These are phyloP conservation scores for Nemania sp. DNA, from an alignment of 2,329 filamentous ascomycete genomes.

Conservation along the genomic window DNA sequence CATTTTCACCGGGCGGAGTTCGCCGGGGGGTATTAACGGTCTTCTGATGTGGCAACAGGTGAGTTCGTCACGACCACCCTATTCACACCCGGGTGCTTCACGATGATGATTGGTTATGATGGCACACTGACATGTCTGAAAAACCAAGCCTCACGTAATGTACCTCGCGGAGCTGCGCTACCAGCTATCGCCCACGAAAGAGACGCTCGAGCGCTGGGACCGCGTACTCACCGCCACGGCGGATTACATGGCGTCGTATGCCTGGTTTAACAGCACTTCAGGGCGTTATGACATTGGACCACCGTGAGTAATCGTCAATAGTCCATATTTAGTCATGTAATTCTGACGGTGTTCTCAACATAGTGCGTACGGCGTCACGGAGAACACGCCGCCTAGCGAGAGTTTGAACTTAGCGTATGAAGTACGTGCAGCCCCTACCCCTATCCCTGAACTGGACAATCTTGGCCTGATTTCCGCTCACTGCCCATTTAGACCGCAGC, in stretches of 20 bases:
- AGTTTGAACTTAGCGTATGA: conserved; percentile 55
- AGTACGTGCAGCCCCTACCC: conserved; percentile 21
- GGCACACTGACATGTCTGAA: neutral
- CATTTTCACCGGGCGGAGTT: conserved; percentile 46
- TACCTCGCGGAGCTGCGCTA: conserved; percentile 38
- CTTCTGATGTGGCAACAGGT: conserved; percentile 55
- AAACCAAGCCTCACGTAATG: conserved; percentile 49
- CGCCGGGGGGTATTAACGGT: conserved; percentile 54
- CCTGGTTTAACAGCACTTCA: conserved; percentile 38
- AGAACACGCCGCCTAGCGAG: conserved; percentile 52
- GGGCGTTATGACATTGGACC: conserved; percentile 48
- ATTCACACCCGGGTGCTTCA: neutral
- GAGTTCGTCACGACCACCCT: neutral
- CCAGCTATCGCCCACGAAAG: conserved; percentile 32
- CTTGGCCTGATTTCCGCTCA: neutral
- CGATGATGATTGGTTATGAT: too few relatives aligned
- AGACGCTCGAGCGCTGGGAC: conserved; percentile 36
- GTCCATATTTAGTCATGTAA: neutral
- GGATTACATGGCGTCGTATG: conserved; percentile 40
- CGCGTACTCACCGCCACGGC: conserved; percentile 34
- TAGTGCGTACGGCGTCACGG: conserved; percentile 52
- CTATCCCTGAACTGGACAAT: neutral
- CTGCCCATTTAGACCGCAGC: conserved; percentile 42
- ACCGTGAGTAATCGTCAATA: conserved; percentile 36
- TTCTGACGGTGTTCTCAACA: conserved; percentile 1